Evolutionary conservation across 108 stramenopile species (phyloP), one percentile per base, ranked within the genome.

Genomic region (Schizochytrium sp.): DNA sequence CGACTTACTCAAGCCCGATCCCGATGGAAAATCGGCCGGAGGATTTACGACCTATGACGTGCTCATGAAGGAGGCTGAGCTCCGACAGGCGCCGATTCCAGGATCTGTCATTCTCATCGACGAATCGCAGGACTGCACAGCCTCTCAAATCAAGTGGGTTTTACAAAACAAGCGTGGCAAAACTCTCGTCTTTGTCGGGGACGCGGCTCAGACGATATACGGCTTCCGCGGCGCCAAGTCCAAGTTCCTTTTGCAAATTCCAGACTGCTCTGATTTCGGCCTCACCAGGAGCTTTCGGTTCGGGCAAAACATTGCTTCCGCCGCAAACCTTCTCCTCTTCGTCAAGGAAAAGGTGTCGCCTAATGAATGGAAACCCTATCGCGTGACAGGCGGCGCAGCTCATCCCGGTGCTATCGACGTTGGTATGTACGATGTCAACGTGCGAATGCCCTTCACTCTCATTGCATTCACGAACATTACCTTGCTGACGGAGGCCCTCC

Each of bases 181-280:
- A 18, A 83, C 88, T 6, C 57, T 91, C 25, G 91, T 90, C 59
- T 88, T 93, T 51, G 92, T 93, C 14, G 93, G 93, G 2, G 93
- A 93, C 58, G 90, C 93, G 5, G 93, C 91, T 1, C 93, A 93
- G 72, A 72, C 90, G 4, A 91, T 93, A n/a, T 93, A 93, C 41
- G 60, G 87, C 14, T 93, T 93, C 53, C 90, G 93, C 16, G 93
- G 93, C 41, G 93, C 93, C 19, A 92, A 89, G 90, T 72, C 90
- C 0, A 21, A 87, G 44, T 47, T 88, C 47, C 88, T 92, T 55
- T 83, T 91, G 90, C 57, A 59, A 21, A 60, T 92, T 58, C 51
- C 43, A 12, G 34, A 72, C 14, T 19, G 28, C 53, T 43, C 10
- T 18, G 45, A 59, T 5, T 23, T 34, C 10, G 72, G 28, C 60